Percentiles rank a stretch among this genome's conserved stretches.
Evolutionary conservation across 1,139 yeast species (phyloP).

Genomic region (Suhomyces panamericanus): DNA sequence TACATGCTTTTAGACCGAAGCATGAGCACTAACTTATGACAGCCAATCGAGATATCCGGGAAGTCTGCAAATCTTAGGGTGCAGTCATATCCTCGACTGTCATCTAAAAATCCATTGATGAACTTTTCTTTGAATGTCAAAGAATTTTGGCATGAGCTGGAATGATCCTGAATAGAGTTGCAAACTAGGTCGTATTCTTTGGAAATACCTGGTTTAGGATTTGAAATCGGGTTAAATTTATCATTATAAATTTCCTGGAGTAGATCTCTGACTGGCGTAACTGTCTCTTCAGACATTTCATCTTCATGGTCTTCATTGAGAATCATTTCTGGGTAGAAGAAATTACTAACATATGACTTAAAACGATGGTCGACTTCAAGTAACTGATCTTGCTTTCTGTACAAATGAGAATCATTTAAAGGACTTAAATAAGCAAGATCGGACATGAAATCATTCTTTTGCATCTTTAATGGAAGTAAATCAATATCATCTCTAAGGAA

Average conservation of each 20-base stretch:
- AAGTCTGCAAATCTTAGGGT: constrained; percentile 20
- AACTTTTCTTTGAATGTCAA: background rate
- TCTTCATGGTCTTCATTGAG: constrained; percentile 16
- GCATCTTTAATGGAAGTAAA: constrained; percentile 49
- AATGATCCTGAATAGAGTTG: background rate
- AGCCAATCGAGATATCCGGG: constrained; percentile 26
- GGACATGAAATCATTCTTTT: constrained; percentile 41
- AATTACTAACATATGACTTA: constrained; percentile 30
- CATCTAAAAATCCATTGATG: background rate
- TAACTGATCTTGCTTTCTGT: constrained; percentile 37
- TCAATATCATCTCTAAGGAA: constrained; percentile 67
- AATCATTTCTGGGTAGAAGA: constrained; percentile 24
- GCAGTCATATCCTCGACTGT: constrained; percentile 24
- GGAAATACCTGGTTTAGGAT: constrained; percentile 13
- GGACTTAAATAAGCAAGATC: constrained; percentile 58
- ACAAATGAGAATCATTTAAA: constrained; percentile 21
- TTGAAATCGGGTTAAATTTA: constrained; percentile 20
- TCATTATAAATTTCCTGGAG: constrained; percentile 17
- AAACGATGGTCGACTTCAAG: constrained; percentile 22
- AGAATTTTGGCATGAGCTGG: background rate
- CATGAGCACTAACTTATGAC: constrained; percentile 33
- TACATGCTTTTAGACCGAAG: constrained; percentile 30
- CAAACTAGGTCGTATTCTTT: constrained; percentile 5
- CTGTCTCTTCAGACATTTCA: background rate
- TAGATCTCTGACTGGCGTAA: constrained; percentile 17